Conservation (phyloP, 148 eudicot genomes). For the Pouteria glomerata region DNA sequence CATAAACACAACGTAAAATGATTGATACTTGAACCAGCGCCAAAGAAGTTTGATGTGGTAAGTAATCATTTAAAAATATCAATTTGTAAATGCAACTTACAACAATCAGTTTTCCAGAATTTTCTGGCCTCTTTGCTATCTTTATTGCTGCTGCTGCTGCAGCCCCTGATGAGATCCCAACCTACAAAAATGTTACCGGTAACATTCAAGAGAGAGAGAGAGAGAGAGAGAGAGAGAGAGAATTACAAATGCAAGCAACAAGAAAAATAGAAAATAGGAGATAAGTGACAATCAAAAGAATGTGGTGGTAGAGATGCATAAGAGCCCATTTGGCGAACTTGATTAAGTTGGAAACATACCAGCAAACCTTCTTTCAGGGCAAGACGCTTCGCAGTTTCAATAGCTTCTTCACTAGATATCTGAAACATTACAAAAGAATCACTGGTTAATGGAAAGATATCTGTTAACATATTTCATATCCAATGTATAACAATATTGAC, state of each 20-base stretch:
- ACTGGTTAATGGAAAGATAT: background rate
- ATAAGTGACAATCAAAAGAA: background rate
- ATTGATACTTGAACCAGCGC: background rate
- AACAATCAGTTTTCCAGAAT: slow-evolving; percentile 83
- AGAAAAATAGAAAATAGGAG: background rate
- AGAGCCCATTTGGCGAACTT: background rate
- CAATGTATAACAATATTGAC: background rate
- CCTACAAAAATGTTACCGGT: slow-evolving; percentile 25
- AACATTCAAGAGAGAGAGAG: background rate
- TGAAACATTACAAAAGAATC: slow-evolving; percentile 14
- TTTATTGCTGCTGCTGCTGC: slow-evolving; percentile 77
- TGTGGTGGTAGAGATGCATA: background rate
- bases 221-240: background rate
- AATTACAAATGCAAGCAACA: background rate
- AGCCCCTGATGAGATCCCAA: slow-evolving; percentile 90
- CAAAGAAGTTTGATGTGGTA: background rate
- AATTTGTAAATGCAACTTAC: slow-evolving; percentile 38
- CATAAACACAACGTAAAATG: background rate
- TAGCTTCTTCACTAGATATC: slow-evolving; percentile 43
- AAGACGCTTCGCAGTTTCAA: slow-evolving; percentile 40
- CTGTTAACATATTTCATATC: background rate
- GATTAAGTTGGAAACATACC: slow-evolving; percentile 23
- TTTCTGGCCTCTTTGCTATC: slow-evolving; percentile 70
- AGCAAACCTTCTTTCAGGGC: slow-evolving; percentile 50
- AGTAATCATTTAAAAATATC: background rate